These are phyloP conservation scores for Trichoderma sp. DNA, from an alignment of 2,329 filamentous ascomycete genomes.

Conservation along the genomic window DNA sequence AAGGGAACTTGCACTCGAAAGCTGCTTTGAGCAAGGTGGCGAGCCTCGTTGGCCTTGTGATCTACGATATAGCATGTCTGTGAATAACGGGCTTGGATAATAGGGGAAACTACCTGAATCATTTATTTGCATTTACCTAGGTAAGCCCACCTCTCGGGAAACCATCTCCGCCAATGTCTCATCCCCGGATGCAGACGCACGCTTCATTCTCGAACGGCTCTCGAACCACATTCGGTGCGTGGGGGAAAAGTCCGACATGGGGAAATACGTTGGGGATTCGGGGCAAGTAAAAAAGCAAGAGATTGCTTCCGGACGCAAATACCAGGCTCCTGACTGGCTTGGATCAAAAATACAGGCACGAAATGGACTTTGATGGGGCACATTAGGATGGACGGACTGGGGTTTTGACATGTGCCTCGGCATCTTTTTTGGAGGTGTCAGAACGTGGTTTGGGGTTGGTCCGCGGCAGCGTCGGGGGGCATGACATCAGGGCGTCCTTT, in stretches of 20 bases:
- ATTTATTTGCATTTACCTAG: neutral
- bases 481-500: conserved; percentile 21
- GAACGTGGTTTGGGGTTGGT: neutral
- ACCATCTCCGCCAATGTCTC: neutral
- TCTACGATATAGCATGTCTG: neutral
- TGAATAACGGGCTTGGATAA: neutral
- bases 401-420: conserved; percentile 12
- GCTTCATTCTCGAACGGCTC: conserved; percentile 1
- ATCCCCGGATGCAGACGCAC: neutral
- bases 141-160: neutral
- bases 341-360: neutral
- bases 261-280: neutral
- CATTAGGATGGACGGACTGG: neutral
- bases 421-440: neutral
- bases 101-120: neutral
- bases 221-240: neutral
- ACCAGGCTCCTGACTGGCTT: neutral
- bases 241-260: neutral
- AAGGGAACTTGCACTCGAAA: neutral
- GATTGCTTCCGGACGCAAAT: neutral
- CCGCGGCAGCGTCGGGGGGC: conserved; percentile 7
- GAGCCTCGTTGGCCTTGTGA: neutral
- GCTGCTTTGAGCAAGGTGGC: neutral
- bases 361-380: neutral
- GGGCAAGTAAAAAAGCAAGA: neutral